These are phyloP conservation scores for Penicillium malachiteum DNA, from an alignment of 495 filamentous ascomycete species.

Conservation along the genomic window DNA sequence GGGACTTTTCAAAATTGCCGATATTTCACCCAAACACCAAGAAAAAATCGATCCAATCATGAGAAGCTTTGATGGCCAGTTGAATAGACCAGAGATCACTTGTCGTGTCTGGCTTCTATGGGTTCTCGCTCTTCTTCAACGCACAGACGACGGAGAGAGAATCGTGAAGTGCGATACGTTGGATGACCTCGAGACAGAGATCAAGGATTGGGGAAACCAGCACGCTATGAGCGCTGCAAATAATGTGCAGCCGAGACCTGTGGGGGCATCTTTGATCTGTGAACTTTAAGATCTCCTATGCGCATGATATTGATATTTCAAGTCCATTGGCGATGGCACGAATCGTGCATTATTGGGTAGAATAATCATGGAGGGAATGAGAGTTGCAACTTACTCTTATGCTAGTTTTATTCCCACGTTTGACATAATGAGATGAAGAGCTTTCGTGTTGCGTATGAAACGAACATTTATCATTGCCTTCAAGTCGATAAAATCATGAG, in stretches of 20 bases:
- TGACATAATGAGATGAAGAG: too few relatives aligned
- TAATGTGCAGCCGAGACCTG: constrained; percentile 12
- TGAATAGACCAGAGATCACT: constrained; percentile 7
- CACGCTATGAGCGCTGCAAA: constrained; percentile 1
- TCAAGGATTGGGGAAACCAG: constrained; percentile 19
- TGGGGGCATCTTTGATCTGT: constrained; percentile 12
- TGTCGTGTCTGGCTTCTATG: constrained; percentile 15
- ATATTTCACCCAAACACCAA: neutral
- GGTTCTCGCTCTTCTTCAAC: constrained; percentile 9
- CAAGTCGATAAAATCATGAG: too few relatives aligned
- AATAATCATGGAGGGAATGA: too few relatives aligned
- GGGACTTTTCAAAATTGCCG: constrained; percentile 17
- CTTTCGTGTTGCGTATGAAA: too few relatives aligned
- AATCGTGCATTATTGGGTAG: too few relatives aligned
- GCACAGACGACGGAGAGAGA: constrained; percentile 4
- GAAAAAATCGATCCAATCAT: constrained; percentile 6
- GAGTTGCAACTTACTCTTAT: too few relatives aligned
- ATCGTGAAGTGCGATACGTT: constrained; percentile 13
- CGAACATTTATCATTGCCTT: too few relatives aligned
- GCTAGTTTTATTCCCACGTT: too few relatives aligned
- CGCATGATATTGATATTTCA: neutral
- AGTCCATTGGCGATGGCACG: too few relatives aligned
- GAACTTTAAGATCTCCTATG: neutral
- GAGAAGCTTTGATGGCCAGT: constrained; percentile 5
- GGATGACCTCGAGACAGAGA: constrained; percentile 9